phyloP scores from a whole-genome alignment of 2,329 filamentous ascomycete species.

The Rhinocladiella mackenziei region DNA sequence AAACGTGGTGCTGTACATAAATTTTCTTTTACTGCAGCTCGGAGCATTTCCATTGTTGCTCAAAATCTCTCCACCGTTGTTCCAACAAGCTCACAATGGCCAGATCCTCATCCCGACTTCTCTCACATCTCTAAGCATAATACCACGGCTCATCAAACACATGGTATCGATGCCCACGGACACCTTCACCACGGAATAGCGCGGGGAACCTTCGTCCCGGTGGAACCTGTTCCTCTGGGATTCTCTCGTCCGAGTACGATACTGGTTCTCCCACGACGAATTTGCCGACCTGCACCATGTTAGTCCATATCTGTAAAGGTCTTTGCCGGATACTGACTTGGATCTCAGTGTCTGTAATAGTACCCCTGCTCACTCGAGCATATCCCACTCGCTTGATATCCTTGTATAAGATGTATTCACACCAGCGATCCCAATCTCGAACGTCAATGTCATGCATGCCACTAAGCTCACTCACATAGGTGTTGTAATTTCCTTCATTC shows the following conservation, averaged over 20 bases:
- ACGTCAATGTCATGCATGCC: constrained; percentile 95
- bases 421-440: constrained; percentile 95
- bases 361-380: constrained; percentile 79
- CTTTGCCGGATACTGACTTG: constrained; percentile 56
- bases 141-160: constrained; percentile 92
- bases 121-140: constrained; percentile 37
- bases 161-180: constrained; percentile 86
- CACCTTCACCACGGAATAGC: constrained; percentile 78
- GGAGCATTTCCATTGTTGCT: no score
- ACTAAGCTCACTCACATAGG: constrained; percentile 77
- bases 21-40: no score
- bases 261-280: constrained; percentile 75
- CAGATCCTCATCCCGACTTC: no score
- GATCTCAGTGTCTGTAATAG: constrained; percentile 94
- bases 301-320: constrained; percentile 13
- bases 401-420: constrained; percentile 97
- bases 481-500: constrained; percentile 91
- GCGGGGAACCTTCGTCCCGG: constrained; percentile 76
- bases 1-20: no score
- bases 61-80: no score
- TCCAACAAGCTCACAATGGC: no score
- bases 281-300: constrained; percentile 64
- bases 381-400: constrained; percentile 80
- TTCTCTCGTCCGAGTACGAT: constrained; percentile 59
- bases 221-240: constrained; percentile 70